phyloP scores from a whole-genome alignment of 1,284 basidiomycete genomes.

The Sanghuangporus baumii region DNA sequence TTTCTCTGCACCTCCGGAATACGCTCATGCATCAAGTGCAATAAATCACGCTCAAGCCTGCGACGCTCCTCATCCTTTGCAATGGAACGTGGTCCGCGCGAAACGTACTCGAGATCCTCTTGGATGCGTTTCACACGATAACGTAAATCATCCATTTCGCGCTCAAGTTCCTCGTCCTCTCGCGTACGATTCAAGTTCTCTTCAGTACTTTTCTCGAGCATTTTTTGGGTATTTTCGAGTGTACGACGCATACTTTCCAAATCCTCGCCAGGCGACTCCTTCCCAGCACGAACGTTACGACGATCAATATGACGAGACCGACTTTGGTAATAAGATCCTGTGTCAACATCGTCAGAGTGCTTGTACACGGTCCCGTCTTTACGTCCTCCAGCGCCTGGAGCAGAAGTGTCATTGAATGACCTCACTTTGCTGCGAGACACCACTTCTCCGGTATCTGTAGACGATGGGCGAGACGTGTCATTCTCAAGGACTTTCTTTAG shows the following conservation, averaged over 20 bases:
- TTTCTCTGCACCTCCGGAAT: constrained; percentile 88
- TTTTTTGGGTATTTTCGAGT: constrained; percentile 75
- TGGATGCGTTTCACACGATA: constrained; percentile 85
- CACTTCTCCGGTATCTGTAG: constrained; percentile 44
- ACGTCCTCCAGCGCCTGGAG: constrained; percentile 51
- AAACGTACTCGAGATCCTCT: constrained; percentile 91
- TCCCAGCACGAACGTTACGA: constrained; percentile 70
- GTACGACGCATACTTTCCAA: constrained; percentile 85
- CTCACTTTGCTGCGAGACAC: constrained; percentile 62
- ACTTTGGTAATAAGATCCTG: constrained; percentile 75
- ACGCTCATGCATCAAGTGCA: constrained; percentile 86
- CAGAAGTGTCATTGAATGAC: constrained; percentile 57
- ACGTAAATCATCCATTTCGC: constrained; percentile 85
- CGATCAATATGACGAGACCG: constrained; percentile 86
- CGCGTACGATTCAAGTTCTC: constrained; percentile 55
- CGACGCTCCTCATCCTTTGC: constrained; percentile 85
- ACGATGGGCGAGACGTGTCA: constrained; percentile 61
- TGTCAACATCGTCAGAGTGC: constrained; percentile 60
- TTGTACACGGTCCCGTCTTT: constrained; percentile 94
- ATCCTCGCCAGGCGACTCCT: constrained; percentile 68
- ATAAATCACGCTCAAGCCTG: constrained; percentile 83
- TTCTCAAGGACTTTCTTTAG: constrained; percentile 88
- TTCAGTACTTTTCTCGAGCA: constrained; percentile 73
- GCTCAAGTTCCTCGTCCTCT: constrained; percentile 86
- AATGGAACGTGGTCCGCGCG: constrained; percentile 68